These are phyloP conservation scores for Strobilomyces echinocephalus DNA, from an alignment of 768 basidiomycete species.

Conservation along the genomic window DNA sequence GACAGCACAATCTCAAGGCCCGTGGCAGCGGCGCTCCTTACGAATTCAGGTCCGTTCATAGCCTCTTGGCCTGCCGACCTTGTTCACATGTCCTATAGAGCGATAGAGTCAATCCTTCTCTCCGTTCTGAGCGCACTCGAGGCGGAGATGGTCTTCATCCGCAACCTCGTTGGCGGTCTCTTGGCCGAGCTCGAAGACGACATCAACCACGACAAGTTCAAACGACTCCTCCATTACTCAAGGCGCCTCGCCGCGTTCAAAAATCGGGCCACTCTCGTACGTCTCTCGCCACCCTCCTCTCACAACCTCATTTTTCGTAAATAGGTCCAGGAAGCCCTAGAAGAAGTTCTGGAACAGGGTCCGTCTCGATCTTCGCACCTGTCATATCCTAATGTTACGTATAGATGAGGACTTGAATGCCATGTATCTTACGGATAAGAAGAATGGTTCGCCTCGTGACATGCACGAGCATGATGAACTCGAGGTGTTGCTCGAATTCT, in stretches of 20 bases:
- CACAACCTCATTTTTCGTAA: background rate
- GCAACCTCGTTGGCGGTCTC: conserved; percentile 84
- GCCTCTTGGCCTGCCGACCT: conserved; percentile 13
- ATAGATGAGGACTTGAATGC: conserved; percentile 90
- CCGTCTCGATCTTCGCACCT: conserved; percentile 5
- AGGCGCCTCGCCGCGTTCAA: conserved; percentile 84
- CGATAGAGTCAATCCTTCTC: conserved; percentile 87
- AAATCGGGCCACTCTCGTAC: conserved; percentile 80
- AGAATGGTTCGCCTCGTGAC: conserved; percentile 53
- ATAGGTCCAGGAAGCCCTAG: conserved; percentile 84
- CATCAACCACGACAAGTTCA: conserved; percentile 93
- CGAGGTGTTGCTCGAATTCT: conserved; percentile 89
- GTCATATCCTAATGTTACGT: conserved; percentile 2
- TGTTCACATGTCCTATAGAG: conserved; percentile 44
- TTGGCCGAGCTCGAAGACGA: conserved; percentile 92
- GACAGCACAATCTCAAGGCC: conserved; percentile 76
- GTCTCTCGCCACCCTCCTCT: conserved; percentile 8
- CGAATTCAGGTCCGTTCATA: conserved; percentile 67
- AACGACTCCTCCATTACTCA: conserved; percentile 87
- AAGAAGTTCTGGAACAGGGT: conserved; percentile 92
- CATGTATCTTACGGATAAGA: conserved; percentile 92
- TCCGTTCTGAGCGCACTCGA: conserved; percentile 91
- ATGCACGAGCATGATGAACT: conserved; percentile 86
- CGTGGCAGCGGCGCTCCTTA: conserved; percentile 71
- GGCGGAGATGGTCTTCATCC: conserved; percentile 93